Percentiles rank a stretch among this genome's conserved stretches.
Conservation (phyloP, 805 yeast genomes). For the Wickerhamiella domercqiae region DNA sequence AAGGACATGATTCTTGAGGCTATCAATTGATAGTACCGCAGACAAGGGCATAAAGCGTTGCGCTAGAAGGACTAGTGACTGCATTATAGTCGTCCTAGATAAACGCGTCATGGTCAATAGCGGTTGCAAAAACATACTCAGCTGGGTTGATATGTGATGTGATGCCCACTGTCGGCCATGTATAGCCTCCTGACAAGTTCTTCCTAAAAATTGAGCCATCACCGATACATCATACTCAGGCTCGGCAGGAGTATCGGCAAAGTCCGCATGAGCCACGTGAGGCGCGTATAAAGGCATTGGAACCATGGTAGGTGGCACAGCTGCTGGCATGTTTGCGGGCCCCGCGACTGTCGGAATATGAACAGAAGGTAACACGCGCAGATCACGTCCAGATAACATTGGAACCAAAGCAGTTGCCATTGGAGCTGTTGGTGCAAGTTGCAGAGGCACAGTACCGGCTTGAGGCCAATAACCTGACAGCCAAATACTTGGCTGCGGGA, state of each 20-base stretch:
- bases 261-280: conserved; percentile 2
- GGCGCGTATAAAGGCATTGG: neutral
- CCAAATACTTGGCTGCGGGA: no score
- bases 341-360: no score
- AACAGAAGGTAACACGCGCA: no score
- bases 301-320: neutral
- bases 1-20: conserved; percentile 27
- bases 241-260: conserved; percentile 7
- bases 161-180: neutral
- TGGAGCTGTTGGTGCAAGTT: no score
- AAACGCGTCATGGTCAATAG: conserved; percentile 78
- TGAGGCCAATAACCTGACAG: no score
- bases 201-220: conserved; percentile 69
- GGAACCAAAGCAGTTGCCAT: no score
- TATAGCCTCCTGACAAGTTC: conserved; percentile 4
- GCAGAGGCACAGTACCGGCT: no score
- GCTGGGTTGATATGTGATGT: neutral
- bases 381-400: no score
- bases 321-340: no score
- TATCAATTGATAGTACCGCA: neutral
- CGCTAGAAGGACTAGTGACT: conserved; percentile 66
- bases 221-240: conserved; percentile 59
- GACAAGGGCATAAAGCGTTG: conserved; percentile 32
- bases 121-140: conserved; percentile 35
- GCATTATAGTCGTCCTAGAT: conserved; percentile 64